phyloP scores from a whole-genome alignment of 805 yeast genomes.

The Candida sanyiensis region DNA sequence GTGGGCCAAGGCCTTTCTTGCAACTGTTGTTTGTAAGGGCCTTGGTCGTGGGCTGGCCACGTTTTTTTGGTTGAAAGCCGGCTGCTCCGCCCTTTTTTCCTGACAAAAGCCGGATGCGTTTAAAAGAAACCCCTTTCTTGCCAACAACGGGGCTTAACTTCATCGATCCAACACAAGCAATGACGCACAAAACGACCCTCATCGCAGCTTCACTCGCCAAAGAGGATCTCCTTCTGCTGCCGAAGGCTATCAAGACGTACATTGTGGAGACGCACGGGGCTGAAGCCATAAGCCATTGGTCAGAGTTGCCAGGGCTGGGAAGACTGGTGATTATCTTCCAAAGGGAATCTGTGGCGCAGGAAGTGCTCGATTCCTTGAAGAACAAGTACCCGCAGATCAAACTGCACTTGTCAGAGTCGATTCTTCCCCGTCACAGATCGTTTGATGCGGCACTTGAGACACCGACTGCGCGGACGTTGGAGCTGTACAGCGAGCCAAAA shows the following conservation, averaged over 20 bases:
- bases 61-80: too few species aligned
- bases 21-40: too few species aligned
- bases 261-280: conserved; percentile 11
- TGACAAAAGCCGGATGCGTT: too few species aligned
- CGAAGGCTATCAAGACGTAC: conserved; percentile 15
- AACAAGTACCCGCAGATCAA: conserved; percentile 19
- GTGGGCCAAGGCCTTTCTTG: too few species aligned
- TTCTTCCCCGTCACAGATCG: conserved; percentile 27
- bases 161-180: too few species aligned
- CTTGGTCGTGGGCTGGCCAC: too few species aligned
- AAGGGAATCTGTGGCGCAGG: conserved; percentile 22
- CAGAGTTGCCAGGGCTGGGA: conserved; percentile 35
- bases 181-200: conserved; percentile 14
- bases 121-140: too few species aligned
- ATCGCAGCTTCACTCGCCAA: conserved; percentile 21
- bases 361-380: conserved; percentile 22
- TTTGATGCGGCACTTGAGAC: conserved; percentile 20
- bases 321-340: conserved; percentile 37
- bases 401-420: conserved; percentile 31
- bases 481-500: conserved; percentile 21
- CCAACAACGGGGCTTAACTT: too few species aligned
- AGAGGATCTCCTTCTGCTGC: conserved; percentile 18
- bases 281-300: conserved; percentile 27
- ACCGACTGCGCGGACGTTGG: conserved; percentile 18
- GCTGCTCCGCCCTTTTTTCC: too few species aligned